Evolutionary conservation across 2,329 filamentous ascomycete genomes (phyloP), one percentile per base, ranked within the genome.

Genomic region (Nothomitra cinnamomea): DNA sequence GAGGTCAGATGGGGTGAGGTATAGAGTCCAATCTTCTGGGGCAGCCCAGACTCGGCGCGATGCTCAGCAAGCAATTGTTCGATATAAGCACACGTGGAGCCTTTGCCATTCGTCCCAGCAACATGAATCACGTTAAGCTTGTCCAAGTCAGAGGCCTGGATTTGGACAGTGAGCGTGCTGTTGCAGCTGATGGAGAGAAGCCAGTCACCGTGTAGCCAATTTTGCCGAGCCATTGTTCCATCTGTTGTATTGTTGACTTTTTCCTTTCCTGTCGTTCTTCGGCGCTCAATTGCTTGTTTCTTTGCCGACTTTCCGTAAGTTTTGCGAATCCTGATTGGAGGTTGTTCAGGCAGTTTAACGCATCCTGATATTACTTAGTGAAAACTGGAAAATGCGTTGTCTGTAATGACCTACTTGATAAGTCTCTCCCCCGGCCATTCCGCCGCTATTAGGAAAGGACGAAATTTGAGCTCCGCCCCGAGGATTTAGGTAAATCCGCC

Each of bases 21-120:
- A 68, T 82, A 83, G 32, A 85, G 73, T 12, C 82, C 82, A 40
- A 77, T 72, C 58, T 71, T 76, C 3, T 15, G 21, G 2, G 58
- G 24, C 60, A 19, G 58, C 8, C 53, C 62, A 54, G 3, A 59
- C 58, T 47, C 61, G 61, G 58, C 56, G 17, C 70, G 71, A 60
- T 79, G 75, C 52, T 70, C 70, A 15, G 70, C 67, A 45, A 87
- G 72, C 56, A 86, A 79, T 6, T 77, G 78, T 57, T 79, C 73
- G 55, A 78, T 71, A 58, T 82, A 85, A 40, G 81, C 82, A 61
- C 82, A 86, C 1, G 81, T 84, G 60, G 77, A 82, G 25, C 83
- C 83, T 66, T 87, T 87, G 3, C 83, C 83, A 64, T 87, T 87
- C n/a, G 82, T 87, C 3, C 83, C 83, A 22, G 82, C 77, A 24